phyloP scores from a whole-genome alignment of 768 basidiomycete species.

The Termitomyces sp. region DNA sequence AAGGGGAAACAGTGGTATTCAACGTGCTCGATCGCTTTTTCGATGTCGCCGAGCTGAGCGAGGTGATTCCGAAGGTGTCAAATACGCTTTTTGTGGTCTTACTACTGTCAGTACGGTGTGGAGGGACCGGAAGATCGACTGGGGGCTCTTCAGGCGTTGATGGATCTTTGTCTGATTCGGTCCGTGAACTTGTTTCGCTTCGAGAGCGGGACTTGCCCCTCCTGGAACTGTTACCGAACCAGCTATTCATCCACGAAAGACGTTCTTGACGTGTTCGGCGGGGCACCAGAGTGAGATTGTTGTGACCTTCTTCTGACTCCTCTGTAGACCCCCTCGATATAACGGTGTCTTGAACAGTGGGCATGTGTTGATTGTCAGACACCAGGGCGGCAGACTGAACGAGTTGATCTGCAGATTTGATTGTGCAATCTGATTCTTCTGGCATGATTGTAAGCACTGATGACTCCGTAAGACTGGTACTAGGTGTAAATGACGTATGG shows the following conservation, averaged over 20 bases:
- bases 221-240: constrained; percentile 52
- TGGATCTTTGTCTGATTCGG: constrained; percentile 16
- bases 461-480: constrained; percentile 20
- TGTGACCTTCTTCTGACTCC: constrained; percentile 1
- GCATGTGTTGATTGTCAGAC: constrained; percentile 4
- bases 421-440: constrained; percentile 20
- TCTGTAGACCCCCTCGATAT: background rate
- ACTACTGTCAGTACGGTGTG: constrained; percentile 23
- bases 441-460: constrained; percentile 28
- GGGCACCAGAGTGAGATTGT: constrained; percentile 10
- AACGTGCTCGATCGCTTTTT: constrained; percentile 16
- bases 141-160: constrained; percentile 7
- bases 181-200: constrained; percentile 10
- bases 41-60: constrained; percentile 44
- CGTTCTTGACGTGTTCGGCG: constrained; percentile 36
- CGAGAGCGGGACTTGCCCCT: constrained; percentile 32
- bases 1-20: constrained; percentile 5
- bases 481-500: constrained; percentile 33
- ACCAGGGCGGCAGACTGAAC: constrained; percentile 2
- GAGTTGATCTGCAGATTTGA: constrained; percentile 8
- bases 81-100: constrained; percentile 61
- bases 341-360: constrained; percentile 1
- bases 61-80: constrained; percentile 64
- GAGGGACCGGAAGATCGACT: constrained; percentile 7
- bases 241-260: constrained; percentile 68